These are phyloP conservation scores for Fusarium annulatum DNA, from an alignment of 2,329 filamentous ascomycete species.

Conservation along the genomic window DNA sequence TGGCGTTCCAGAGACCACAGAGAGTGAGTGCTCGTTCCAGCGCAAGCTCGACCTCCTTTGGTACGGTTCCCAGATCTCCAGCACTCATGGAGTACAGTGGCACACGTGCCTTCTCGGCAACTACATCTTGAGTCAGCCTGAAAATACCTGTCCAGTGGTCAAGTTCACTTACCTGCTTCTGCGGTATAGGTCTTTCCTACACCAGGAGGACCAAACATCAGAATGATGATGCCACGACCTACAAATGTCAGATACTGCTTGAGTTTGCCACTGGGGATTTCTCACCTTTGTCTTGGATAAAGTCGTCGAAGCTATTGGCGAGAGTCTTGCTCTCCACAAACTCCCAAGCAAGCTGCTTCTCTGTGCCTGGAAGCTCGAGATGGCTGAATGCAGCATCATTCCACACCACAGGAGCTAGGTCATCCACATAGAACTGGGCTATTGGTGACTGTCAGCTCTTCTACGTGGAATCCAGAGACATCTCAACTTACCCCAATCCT, in stretches of 20 bases:
- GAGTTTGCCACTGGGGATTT: rapidly evolving
- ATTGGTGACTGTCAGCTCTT: neutral
- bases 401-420: constrained; percentile 38
- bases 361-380: constrained; percentile 50
- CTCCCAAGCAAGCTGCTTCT: constrained; percentile 54
- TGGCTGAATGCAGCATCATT: constrained; percentile 52
- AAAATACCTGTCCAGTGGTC: rapidly evolving
- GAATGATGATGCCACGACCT: constrained; percentile 56
- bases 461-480: neutral
- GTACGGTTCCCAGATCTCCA: constrained; percentile 52
- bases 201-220: constrained; percentile 58
- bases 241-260: neutral
- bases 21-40: constrained; percentile 51
- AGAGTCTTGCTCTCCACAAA: constrained; percentile 52
- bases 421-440: constrained; percentile 1
- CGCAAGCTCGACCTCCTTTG: constrained; percentile 49
- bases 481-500: constrained; percentile 31
- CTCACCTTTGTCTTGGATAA: constrained; percentile 49
- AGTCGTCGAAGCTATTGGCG: constrained; percentile 48
- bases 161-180: constrained; percentile 31
- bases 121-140: neutral
- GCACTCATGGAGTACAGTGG: constrained; percentile 55
- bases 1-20: constrained; percentile 60
- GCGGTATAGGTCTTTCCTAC: constrained; percentile 61
- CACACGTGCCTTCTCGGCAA: constrained; percentile 52